These are phyloP conservation scores for Pestalotiopsis sp. DNA, from an alignment of 2,329 filamentous ascomycete genomes.

Conservation along the genomic window DNA sequence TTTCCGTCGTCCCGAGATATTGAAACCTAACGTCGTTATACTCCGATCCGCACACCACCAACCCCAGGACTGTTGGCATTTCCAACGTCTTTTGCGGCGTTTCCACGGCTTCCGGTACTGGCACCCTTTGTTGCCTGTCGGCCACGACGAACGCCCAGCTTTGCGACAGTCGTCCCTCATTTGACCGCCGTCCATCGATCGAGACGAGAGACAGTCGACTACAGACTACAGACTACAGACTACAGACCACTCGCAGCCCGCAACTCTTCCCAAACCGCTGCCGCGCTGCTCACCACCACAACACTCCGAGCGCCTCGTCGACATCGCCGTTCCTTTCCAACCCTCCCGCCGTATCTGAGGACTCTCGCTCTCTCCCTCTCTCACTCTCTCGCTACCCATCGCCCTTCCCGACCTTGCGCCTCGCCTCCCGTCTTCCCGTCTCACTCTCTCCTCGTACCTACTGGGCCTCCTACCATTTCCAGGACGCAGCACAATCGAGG, in stretches of 20 bases:
- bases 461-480: background rate
- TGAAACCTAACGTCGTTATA: background rate
- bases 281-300: background rate
- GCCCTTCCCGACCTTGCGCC: too few relatives aligned
- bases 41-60: background rate
- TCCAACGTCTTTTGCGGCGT: background rate
- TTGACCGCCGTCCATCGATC: background rate
- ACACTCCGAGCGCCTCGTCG: background rate
- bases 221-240: background rate
- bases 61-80: background rate
- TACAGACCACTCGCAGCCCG: background rate
- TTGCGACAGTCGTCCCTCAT: background rate
- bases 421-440: too few relatives aligned
- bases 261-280: background rate
- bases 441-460: background rate
- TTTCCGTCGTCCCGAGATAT: background rate
- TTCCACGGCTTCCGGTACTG: background rate
- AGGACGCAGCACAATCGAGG: background rate
- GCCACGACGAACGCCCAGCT: background rate
- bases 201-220: background rate
- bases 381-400: background rate
- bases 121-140: background rate
- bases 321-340: background rate
- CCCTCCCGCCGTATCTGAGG: background rate
- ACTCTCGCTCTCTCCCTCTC: background rate